These are phyloP conservation scores for Cichorium intybus DNA, from an alignment of 140 eudicot genomes.

Conservation along the genomic window DNA sequence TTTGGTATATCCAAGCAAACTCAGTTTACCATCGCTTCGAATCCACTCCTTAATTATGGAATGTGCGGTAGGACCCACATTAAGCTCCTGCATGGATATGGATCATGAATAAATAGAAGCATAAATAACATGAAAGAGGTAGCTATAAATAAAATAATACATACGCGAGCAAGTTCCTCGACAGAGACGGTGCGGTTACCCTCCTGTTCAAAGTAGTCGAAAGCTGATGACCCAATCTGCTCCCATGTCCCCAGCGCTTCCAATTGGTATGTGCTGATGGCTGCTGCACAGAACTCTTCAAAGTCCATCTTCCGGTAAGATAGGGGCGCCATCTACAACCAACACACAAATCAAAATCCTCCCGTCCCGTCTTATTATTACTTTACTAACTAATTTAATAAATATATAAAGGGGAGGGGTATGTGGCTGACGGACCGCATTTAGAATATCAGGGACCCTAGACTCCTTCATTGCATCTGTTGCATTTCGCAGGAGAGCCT, in stretches of 20 bases:
- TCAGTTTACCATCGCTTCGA: conserved; percentile 66
- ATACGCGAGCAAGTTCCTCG: conserved; percentile 73
- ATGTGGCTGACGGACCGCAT: conserved; percentile 39
- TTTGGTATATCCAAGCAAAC: conserved; percentile 82
- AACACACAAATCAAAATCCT: neutral
- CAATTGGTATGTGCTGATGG: conserved; percentile 63
- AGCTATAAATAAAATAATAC: no score
- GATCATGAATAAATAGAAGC: no score
- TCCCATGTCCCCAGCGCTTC: conserved; percentile 67
- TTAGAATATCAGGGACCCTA: conserved; percentile 66
- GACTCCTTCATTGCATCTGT: conserved; percentile 80
- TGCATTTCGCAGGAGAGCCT: conserved; percentile 69
- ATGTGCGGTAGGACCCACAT: conserved; percentile 74
- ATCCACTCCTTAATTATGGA: conserved; percentile 74
- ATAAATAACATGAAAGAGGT: no score
- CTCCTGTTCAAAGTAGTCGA: conserved; percentile 55
- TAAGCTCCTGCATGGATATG: conserved; percentile 82
- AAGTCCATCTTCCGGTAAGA: conserved; percentile 67
- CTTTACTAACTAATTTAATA: no score
- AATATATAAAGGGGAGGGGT: neutral
- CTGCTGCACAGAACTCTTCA: conserved; percentile 79
- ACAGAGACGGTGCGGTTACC: conserved; percentile 59
- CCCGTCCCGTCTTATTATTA: no score
- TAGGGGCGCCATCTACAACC: conserved; percentile 54
- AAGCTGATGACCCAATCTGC: conserved; percentile 55